Evolutionary conservation across 78 protist genomes (phyloP).

Genomic region (Dictyostelium intermedium): DNA sequence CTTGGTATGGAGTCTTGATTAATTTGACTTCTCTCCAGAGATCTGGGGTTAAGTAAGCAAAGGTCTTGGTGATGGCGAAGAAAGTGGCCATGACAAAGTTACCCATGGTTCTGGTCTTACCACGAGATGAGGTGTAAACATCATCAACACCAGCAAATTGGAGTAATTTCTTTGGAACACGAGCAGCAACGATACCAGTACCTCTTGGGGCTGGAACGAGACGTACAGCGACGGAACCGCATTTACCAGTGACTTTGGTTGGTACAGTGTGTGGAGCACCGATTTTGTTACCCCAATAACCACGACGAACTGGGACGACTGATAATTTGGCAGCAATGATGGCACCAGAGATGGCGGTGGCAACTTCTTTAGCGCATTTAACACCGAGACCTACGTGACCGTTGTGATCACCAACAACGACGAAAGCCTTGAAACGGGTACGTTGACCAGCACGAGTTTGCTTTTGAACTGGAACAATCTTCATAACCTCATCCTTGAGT

Average conservation of each 20-base stretch:
- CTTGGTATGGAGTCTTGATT: constrained; percentile 89
- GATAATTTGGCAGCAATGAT: constrained; percentile 97
- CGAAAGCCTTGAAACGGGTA: constrained; percentile 99
- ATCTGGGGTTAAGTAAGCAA: constrained; percentile 98
- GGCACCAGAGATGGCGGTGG: constrained; percentile 99
- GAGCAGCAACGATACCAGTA: constrained; percentile 99
- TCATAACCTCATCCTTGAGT: constrained; percentile 99
- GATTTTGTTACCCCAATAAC: constrained; percentile 99
- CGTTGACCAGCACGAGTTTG: constrained; percentile 99
- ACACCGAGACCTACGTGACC: constrained; percentile 99
- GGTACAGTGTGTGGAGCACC: constrained; percentile 99
- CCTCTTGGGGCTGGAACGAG: constrained; percentile 99
- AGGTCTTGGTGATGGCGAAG: constrained; percentile 95
- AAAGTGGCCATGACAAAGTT: constrained; percentile 99
- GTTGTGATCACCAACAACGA: constrained; percentile 92
- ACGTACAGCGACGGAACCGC: constrained; percentile 99
- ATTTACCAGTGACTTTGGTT: constrained; percentile 99
- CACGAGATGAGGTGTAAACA: constrained; percentile 97
- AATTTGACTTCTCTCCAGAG: constrained; percentile 95
- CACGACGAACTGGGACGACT: constrained; percentile 99
- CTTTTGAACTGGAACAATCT: constrained; percentile 99
- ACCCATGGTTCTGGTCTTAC: constrained; percentile 98
- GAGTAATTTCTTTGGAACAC: constrained; percentile 97
- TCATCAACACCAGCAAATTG: constrained; percentile 99
- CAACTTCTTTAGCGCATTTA: constrained; percentile 99